Base-by-base conservation (phyloP, 371 early-diverging fungal genomes). In the Saksenaea vasiformis region DNA sequence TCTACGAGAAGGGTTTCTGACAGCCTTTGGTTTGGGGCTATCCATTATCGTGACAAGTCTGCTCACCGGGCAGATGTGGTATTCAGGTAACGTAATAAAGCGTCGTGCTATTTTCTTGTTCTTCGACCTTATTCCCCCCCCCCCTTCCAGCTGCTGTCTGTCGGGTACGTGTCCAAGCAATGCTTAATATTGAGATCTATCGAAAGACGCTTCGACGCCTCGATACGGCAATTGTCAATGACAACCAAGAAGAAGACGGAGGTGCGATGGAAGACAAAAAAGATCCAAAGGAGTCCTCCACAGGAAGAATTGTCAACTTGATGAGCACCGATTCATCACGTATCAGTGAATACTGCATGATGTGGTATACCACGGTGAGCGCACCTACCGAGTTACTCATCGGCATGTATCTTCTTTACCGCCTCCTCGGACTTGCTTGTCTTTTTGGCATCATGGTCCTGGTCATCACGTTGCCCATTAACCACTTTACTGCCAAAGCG, bases 321-420 rank as follows among this genome's bases (percentile, higher is more conserved):
- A 90, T 95, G 73, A 90, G 94, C n/a, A 89, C 94, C 0, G 96
- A 97, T 65, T 69, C 90, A 5, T 78, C 82, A 39, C 84, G 92
- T 43, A 79, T 95, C 24, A 73, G 85, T 10, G 80, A 84, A 17
- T 77, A 85, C 24, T 61, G 76, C 51, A 78, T 82, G 54, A 85
- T 85, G 68, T 74, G 88, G 74, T 76, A 82, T 64, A 66, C 76
- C 1, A 60, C 83, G 10, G 73, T 87, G 31, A 78, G 80, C 3
- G 76, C 80, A 1, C 89, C 90, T 31, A 77, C 84, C 22, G 85
- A 86, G 55, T 75, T 91, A 1, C 39, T 65, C 0, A 66, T 90
- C 7, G 92, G 89, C 22, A 77, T 87, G 5, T 83, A 77, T 59
- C 79, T 89, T 62, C 62, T 92, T 47, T 88, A 88, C 63, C 73